phyloP scores from a whole-genome alignment of 1,284 basidiomycete species.

The Dichomitus squalens region DNA sequence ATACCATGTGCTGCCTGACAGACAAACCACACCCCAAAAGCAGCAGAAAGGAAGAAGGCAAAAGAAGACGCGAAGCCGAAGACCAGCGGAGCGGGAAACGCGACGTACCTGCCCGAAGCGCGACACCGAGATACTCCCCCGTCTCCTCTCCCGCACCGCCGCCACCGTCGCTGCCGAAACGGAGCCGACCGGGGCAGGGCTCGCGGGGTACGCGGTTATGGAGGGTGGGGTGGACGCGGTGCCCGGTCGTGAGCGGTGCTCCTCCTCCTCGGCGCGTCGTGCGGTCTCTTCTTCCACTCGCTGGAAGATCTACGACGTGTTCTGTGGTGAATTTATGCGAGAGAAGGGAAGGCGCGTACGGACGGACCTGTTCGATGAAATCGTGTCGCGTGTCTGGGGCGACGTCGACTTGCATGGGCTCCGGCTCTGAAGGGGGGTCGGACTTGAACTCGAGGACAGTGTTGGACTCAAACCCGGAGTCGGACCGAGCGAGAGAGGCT shows the following conservation, averaged over 20 bases:
- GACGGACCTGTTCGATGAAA: slow-evolving; percentile 26
- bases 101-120: slow-evolving; percentile 28
- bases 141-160: slow-evolving; percentile 16
- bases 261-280: slow-evolving; percentile 25
- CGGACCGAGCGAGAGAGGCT: not conserved
- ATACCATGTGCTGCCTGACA: too few relatives aligned
- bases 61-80: not conserved
- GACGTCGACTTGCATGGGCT: not conserved
- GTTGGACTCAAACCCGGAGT: not conserved
- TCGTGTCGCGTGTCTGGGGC: slow-evolving; percentile 17
- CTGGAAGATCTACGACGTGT: slow-evolving; percentile 27
- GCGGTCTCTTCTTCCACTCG: slow-evolving; percentile 31
- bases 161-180: slow-evolving; percentile 5
- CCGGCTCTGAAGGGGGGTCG: not conserved
- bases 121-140: slow-evolving; percentile 31
- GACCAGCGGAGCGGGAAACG: not conserved
- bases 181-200: slow-evolving; percentile 6
- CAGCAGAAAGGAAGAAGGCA: not conserved
- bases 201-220: not conserved
- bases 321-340: not conserved
- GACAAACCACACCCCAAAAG: too few relatives aligned
- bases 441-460: not conserved
- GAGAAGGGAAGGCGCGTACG: not conserved
- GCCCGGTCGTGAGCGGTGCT: slow-evolving; percentile 12
- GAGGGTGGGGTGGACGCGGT: slow-evolving; percentile 8